Evolutionary conservation across 116 monocot genomes (phyloP).

Genomic region (Posidonia oceanica): DNA sequence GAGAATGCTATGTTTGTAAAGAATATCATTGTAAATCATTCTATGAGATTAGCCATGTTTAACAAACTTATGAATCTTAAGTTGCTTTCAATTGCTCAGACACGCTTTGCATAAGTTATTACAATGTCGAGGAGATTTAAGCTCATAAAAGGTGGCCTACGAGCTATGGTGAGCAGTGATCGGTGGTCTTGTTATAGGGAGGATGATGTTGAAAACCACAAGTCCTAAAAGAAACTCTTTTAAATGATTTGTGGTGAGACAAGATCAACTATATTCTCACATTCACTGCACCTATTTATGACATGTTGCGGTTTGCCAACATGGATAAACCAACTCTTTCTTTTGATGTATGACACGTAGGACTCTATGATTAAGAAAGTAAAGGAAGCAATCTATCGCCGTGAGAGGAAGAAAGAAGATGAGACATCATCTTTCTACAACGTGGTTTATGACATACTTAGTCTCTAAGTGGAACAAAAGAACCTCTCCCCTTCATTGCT

Average conservation of each 20-base stretch:
- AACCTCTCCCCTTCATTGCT: conserved; percentile 17
- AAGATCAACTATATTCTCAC: conserved; percentile 6
- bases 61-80: not conserved
- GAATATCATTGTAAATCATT: not conserved
- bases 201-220: conserved; percentile 2
- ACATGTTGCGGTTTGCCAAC: conserved; percentile 2
- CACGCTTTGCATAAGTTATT: conserved; percentile 4
- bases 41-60: not conserved
- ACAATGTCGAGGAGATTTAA: conserved; percentile 11
- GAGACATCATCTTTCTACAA: not conserved
- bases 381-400: conserved; percentile 5
- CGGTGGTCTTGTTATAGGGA: conserved; percentile 3
- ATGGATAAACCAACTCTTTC: conserved; percentile 9
- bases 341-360: conserved; percentile 21
- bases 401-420: conserved; percentile 9
- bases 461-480: conserved; percentile 11
- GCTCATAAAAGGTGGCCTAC: conserved; percentile 2
- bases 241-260: conserved; percentile 9
- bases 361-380: conserved; percentile 20
- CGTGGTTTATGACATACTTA: conserved; percentile 5
- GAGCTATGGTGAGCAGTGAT: conserved; percentile 8
- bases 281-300: conserved; percentile 8
- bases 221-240: conserved; percentile 1
- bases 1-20: not conserved
- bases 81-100: not conserved